A percentile compares a stretch with the other conserved stretches of the same genome.
phyloP scores from a whole-genome alignment of 106 monocot species.

The Narthecium ossifragum region DNA sequence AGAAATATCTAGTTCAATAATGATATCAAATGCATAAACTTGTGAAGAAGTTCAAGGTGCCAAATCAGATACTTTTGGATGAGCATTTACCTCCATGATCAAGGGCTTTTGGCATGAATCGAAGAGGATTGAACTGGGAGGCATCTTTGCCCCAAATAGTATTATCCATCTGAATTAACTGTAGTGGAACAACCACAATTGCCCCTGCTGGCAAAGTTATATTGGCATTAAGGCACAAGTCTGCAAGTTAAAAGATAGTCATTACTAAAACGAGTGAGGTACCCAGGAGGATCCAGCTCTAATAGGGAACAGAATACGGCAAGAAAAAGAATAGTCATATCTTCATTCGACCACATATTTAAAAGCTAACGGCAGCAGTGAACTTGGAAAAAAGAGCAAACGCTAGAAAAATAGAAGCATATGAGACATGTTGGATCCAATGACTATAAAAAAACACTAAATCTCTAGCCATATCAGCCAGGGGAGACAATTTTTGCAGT shows the following conservation, averaged over 20 bases:
- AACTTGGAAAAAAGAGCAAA: neutral
- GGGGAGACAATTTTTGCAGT: too few species aligned
- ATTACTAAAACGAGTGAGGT: too few species aligned
- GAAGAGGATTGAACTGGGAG: slow-evolving; percentile 41
- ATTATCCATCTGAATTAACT: slow-evolving; percentile 52
- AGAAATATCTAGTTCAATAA: too few species aligned
- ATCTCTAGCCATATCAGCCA: too few species aligned
- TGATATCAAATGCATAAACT: too few species aligned
- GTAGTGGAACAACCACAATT: slow-evolving; percentile 51
- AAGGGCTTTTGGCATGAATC: slow-evolving; percentile 28
- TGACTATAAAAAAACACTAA: too few species aligned
- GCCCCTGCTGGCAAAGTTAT: slow-evolving; percentile 54
- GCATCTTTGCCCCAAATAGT: slow-evolving; percentile 65
- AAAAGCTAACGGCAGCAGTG: neutral
- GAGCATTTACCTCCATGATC: slow-evolving; percentile 19
- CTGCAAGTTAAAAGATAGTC: slow-evolving; percentile 23
- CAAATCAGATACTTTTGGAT: slow-evolving; percentile 11
- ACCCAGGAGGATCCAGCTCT: neutral
- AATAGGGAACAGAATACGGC: neutral
- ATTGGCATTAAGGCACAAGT: slow-evolving; percentile 29
- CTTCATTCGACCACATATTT: neutral
- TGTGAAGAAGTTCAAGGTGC: too few species aligned
- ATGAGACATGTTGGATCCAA: neutral
- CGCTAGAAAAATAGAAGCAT: neutral
- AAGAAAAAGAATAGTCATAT: neutral